These are phyloP conservation scores for Cordyceps cicadae DNA, from an alignment of 2,329 filamentous ascomycete genomes.

Conservation along the genomic window DNA sequence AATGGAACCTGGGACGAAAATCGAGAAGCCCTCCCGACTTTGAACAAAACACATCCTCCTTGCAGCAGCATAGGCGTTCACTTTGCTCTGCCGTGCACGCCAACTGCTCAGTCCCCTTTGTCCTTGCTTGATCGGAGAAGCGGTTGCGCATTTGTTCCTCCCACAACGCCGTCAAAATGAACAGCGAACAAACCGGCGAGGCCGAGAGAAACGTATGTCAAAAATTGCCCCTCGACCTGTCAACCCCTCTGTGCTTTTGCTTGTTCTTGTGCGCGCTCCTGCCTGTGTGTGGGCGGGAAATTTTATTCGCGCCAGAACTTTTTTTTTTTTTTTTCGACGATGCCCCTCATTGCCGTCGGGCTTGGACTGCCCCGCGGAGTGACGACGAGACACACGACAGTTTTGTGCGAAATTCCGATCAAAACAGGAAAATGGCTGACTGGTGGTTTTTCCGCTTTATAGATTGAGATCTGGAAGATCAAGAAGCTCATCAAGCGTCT, in stretches of 20 bases:
- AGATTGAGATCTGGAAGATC: conserved; percentile 88
- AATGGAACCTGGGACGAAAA: not conserved
- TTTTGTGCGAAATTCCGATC: not conserved
- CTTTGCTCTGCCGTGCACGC: conserved; percentile 1
- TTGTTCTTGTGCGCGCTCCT: conserved; percentile 4
- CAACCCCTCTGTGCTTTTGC: not conserved
- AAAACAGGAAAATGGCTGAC: not conserved
- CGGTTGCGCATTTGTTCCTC: not conserved
- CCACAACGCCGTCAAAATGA: conserved; percentile 11
- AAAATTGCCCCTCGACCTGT: not conserved
- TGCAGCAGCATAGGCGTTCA: conserved; percentile 6
- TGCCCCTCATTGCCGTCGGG: conserved; percentile 10
- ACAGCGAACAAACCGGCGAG: conserved; percentile 12
- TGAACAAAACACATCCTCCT: conserved; percentile 10
- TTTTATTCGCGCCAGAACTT: conserved; percentile 5
- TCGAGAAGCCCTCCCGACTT: not conserved
- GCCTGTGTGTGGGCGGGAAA: conserved; percentile 3
- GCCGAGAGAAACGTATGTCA: conserved; percentile 14
- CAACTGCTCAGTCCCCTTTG: conserved; percentile 4
- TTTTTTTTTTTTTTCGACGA: conserved; percentile 11
- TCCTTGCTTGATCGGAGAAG: conserved; percentile 3
- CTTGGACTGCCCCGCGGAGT: conserved; percentile 6
- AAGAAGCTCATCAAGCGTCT: conserved; percentile 99
- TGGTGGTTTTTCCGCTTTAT: conserved; percentile 8
- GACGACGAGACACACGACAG: not conserved